Evolutionary conservation across 257 asterid genomes (phyloP).

Genomic region (Fraxinus pennsylvanica): DNA sequence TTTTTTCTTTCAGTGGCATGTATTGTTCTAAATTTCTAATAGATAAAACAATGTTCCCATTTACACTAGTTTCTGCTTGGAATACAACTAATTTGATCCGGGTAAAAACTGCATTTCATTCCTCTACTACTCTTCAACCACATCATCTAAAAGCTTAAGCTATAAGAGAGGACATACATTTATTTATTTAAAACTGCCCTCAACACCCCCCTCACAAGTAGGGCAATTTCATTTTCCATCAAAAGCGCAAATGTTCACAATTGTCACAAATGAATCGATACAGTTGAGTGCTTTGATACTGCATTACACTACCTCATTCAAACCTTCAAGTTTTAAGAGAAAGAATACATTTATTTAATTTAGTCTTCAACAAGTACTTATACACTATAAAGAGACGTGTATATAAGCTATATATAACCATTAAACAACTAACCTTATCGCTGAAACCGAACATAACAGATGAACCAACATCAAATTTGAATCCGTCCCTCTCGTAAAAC

Average conservation of each 20-base stretch:
- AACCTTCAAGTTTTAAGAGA: neutral
- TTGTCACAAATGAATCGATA: neutral
- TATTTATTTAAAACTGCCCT: neutral
- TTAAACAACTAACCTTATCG: conserved; percentile 70
- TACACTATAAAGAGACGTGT: neutral
- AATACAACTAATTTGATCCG: neutral
- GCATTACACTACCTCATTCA: neutral
- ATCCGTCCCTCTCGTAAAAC: conserved; percentile 81
- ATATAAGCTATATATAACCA: neutral
- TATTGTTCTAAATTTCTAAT: neutral
- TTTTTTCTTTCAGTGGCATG: neutral
- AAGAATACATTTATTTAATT: neutral
- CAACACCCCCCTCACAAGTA: neutral
- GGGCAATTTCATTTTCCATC: neutral
- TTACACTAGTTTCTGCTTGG: neutral
- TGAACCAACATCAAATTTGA: conserved; percentile 93
- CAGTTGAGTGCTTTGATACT: neutral
- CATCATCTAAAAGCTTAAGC: neutral
- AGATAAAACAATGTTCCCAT: neutral
- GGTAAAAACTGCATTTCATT: neutral
- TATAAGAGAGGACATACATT: neutral
- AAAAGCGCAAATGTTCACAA: neutral
- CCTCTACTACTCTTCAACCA: neutral
- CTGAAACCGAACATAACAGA: conserved; percentile 99
- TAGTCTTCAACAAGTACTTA: neutral